A percentile compares a stretch with the other conserved stretches of the same genome.
Conservation (phyloP, 1,284 basidiomycete genomes). For the Puccinia coronata region DNA sequence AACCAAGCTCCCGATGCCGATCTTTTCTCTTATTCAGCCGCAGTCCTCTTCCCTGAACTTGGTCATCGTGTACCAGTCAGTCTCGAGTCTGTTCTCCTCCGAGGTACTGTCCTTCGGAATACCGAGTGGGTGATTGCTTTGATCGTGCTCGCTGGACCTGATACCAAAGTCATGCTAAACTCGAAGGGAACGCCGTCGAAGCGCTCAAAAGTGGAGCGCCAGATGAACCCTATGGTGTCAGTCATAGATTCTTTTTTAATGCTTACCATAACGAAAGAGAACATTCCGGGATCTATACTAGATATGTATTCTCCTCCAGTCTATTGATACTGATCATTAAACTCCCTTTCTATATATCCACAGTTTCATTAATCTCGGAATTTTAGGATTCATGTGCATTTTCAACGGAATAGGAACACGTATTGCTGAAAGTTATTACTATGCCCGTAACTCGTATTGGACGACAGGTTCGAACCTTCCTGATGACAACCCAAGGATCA, state of each 20-base stretch:
- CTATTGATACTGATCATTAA: no score
- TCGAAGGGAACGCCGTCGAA: slow-evolving; percentile 91
- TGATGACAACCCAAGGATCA: slow-evolving; percentile 79
- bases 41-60: slow-evolving; percentile 66
- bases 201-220: slow-evolving; percentile 84
- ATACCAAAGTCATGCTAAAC: slow-evolving; percentile 93
- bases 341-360: not conserved
- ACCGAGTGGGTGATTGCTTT: slow-evolving; percentile 90
- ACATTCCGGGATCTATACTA: not conserved
- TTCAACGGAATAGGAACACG: slow-evolving; percentile 85
- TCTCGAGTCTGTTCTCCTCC: slow-evolving; percentile 77
- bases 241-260: no score
- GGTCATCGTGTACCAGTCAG: slow-evolving; percentile 66
- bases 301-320: no score
- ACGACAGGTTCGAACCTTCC: no score
- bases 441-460: slow-evolving; percentile 76
- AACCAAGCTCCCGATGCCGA: slow-evolving; percentile 86
- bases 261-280: no score
- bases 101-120: slow-evolving; percentile 87
- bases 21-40: slow-evolving; percentile 89
- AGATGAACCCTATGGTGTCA: slow-evolving; percentile 95
- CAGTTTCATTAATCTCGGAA: slow-evolving; percentile 76
- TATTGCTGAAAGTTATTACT: slow-evolving; percentile 72
- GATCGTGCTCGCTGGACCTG: slow-evolving; percentile 86
- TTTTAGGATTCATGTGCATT: slow-evolving; percentile 78